Conservation (phyloP, 139 green algal species). For the Haematococcus lacustris region DNA sequence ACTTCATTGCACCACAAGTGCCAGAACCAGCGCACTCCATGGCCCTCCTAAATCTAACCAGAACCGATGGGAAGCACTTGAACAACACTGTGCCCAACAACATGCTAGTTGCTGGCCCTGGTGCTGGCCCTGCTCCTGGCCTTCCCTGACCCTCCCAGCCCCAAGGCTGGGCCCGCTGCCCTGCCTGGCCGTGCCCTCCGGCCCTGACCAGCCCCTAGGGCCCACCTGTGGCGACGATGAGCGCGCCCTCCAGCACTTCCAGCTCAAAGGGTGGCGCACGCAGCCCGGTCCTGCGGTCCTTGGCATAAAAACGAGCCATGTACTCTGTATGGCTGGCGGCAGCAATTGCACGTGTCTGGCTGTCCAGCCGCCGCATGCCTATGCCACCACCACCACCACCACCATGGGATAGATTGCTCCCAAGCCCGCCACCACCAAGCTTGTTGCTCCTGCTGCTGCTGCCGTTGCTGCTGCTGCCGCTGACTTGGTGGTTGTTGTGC, state of each 20-base stretch:
- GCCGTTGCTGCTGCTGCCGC: background rate
- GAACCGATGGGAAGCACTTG: no score
- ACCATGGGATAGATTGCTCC: background rate
- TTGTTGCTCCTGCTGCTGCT: background rate
- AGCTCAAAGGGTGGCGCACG: constrained; percentile 82
- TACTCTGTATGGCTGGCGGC: constrained; percentile 25
- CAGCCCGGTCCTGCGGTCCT: constrained; percentile 2
- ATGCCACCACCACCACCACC: background rate
- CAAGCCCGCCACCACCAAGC: background rate
- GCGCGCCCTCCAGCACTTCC: constrained; percentile 80
- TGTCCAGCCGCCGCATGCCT: background rate
- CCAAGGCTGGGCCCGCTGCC: no score
- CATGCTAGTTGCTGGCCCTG: no score
- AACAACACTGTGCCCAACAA: no score
- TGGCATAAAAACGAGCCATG: constrained; percentile 32
- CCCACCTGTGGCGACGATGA: constrained; percentile 75
- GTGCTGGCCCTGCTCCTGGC: no score
- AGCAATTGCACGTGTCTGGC: background rate
- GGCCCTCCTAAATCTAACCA: no score
- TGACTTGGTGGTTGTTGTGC: background rate
- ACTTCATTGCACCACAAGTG: no score
- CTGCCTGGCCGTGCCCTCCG: no score
- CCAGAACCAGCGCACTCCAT: no score
- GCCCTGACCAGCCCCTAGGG: no score
- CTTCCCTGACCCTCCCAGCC: no score